phyloP scores from a whole-genome alignment of 1,284 basidiomycete species.

The Cryptococcus sp. region DNA sequence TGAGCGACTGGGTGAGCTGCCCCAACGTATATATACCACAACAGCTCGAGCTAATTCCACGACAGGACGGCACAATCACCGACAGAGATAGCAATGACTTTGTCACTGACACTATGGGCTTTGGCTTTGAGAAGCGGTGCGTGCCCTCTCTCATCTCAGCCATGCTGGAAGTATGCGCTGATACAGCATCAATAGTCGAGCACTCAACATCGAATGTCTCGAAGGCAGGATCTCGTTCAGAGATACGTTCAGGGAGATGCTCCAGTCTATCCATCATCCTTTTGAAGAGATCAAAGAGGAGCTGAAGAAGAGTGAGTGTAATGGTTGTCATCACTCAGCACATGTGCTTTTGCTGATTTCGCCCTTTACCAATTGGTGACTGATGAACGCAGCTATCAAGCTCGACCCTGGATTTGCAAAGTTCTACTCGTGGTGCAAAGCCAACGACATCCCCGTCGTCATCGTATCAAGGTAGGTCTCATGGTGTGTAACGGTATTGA shows the following conservation, averaged over 20 bases:
- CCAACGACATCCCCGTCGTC: conserved; percentile 75
- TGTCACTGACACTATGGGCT: conserved; percentile 57
- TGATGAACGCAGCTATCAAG: conserved; percentile 64
- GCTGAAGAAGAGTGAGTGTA: conserved; percentile 61
- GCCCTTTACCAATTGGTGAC: neutral
- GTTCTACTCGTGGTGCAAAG: conserved; percentile 79
- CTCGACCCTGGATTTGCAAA: conserved; percentile 84
- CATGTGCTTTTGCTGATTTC: neutral
- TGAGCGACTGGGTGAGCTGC: conserved; percentile 79
- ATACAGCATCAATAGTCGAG: conserved; percentile 52
- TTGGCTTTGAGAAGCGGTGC: conserved; percentile 29
- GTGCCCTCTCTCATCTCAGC: conserved; percentile 1
- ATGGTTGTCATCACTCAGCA: too few relatives aligned
- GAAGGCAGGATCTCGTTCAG: conserved; percentile 68
- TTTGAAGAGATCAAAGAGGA: conserved; percentile 79
- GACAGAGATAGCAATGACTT: conserved; percentile 85
- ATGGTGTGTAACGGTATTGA: neutral
- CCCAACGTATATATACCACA: neutral
- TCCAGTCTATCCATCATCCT: conserved; percentile 67
- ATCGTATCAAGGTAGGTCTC: conserved; percentile 80
- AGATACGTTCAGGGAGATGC: conserved; percentile 77
- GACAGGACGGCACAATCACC: conserved; percentile 84
- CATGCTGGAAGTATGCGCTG: neutral
- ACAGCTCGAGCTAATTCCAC: neutral
- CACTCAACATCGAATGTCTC: conserved; percentile 71